A percentile compares a stretch with the other conserved stretches of the same genome.
Conservation (phyloP, 2,329 filamentous ascomycete genomes). For the Byssoonygena ceratinophila region DNA sequence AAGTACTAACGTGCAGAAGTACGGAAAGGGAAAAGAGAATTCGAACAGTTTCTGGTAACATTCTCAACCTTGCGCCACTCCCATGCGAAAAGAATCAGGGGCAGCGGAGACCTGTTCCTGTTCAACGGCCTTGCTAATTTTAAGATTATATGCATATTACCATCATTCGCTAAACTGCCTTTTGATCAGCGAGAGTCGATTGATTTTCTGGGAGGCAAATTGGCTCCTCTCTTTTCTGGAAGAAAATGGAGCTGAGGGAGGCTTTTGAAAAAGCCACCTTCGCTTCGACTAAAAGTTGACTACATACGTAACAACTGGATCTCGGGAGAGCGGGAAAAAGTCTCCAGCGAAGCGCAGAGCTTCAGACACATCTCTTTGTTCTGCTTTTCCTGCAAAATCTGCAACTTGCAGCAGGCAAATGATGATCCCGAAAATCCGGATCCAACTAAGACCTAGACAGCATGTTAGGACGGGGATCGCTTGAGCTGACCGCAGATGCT, state of each 20-base stretch:
- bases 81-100: neutral
- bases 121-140: neutral
- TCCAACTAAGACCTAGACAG: neutral
- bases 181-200: neutral
- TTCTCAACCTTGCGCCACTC: neutral
- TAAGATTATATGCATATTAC: conserved; percentile 3
- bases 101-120: neutral
- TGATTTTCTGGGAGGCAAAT: too few relatives aligned
- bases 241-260: neutral
- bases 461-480: neutral
- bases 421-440: conserved; percentile 7
- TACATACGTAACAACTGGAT: too few relatives aligned
- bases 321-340: neutral
- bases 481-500: neutral
- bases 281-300: neutral
- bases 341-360: too few relatives aligned
- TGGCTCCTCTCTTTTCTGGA: conserved; percentile 1
- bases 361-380: neutral
- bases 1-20: too few relatives aligned
- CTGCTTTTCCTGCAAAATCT: neutral
- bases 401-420: neutral
- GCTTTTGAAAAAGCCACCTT: neutral
- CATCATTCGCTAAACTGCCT: neutral
- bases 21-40: neutral
- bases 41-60: neutral